Evolutionary conservation across 768 basidiomycete genomes (phyloP).

Genomic region (Paxillus ammoniavirescens): DNA sequence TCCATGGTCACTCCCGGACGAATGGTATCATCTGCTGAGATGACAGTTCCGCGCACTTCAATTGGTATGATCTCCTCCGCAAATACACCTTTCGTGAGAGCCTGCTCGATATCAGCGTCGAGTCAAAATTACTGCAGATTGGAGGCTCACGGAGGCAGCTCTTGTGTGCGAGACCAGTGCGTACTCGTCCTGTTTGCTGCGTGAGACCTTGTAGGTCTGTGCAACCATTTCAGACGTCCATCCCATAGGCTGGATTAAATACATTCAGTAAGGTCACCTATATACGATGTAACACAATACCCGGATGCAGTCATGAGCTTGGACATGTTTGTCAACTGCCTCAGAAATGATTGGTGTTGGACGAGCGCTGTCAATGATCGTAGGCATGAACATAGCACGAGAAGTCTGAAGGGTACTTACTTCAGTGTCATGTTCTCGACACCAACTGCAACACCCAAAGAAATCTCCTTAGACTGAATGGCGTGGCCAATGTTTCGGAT

Average conservation of each 20-base stretch:
- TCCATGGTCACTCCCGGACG: slow-evolving; percentile 80
- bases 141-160: slow-evolving; percentile 53
- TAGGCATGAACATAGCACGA: not conserved
- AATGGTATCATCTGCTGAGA: slow-evolving; percentile 85
- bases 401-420: slow-evolving; percentile 36
- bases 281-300: slow-evolving; percentile 21
- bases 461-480: slow-evolving; percentile 79
- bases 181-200: slow-evolving; percentile 85
- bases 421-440: slow-evolving; percentile 83
- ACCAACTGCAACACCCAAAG: slow-evolving; percentile 83
- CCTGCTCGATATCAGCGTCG: slow-evolving; percentile 36
- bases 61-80: slow-evolving; percentile 88
- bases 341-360: slow-evolving; percentile 69
- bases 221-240: slow-evolving; percentile 95
- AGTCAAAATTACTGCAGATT: not conserved
- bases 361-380: slow-evolving; percentile 49
- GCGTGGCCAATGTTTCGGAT: slow-evolving; percentile 86
- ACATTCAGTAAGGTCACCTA: not conserved
- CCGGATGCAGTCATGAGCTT: slow-evolving; percentile 78
- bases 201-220: slow-evolving; percentile 70
- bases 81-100: slow-evolving; percentile 70
- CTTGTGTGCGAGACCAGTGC: slow-evolving; percentile 86
- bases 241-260: slow-evolving; percentile 71
- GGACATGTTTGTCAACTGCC: slow-evolving; percentile 51
- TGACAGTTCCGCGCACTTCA: slow-evolving; percentile 61